phyloP scores from a whole-genome alignment of 2,329 filamentous ascomycete species.

The Rosellinia necatrix region DNA sequence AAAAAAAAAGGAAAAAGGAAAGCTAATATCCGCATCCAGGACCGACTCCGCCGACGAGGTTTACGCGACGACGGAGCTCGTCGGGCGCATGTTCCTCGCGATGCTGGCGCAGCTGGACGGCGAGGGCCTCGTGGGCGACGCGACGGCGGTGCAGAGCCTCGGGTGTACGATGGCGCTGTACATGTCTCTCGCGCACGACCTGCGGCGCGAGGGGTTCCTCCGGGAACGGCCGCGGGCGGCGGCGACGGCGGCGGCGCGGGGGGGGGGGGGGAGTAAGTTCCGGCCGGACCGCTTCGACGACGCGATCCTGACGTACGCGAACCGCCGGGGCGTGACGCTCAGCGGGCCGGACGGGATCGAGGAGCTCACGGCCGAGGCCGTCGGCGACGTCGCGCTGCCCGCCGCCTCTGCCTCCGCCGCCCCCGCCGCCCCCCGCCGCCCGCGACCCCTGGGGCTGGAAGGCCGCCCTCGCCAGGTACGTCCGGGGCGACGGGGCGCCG shows the following conservation, averaged over 20 bases:
- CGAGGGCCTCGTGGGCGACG: conserved; percentile 39
- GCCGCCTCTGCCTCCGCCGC: conserved; percentile 31
- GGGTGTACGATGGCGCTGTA: conserved; percentile 46
- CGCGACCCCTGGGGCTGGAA: conserved; percentile 38
- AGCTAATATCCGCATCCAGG: too few species aligned
- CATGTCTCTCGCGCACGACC: conserved; percentile 30
- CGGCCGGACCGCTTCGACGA: conserved; percentile 35
- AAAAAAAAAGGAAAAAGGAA: too few species aligned
- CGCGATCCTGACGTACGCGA: conserved; percentile 43
- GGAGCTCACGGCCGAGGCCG: conserved; percentile 30
- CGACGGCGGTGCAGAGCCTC: conserved; percentile 45
- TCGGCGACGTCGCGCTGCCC: conserved; percentile 37
- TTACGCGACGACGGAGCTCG: conserved; percentile 27
- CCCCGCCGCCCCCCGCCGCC: too few species aligned
- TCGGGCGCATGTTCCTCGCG: conserved; percentile 45
- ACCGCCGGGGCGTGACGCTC: conserved; percentile 41
- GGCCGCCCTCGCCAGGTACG: conserved; percentile 33
- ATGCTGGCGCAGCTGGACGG: conserved; percentile 46
- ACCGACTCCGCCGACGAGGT: conserved; percentile 38
- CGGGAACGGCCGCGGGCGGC: too few species aligned
- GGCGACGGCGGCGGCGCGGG: conserved; percentile 23
- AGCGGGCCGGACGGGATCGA: conserved; percentile 36
- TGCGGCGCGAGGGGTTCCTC: too few species aligned
- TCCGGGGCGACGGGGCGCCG: too few species aligned
- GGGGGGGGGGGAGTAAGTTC: conserved; percentile 27